phyloP scores from a whole-genome alignment of 164 flowering plant species.

The Akebia trifoliata region DNA sequence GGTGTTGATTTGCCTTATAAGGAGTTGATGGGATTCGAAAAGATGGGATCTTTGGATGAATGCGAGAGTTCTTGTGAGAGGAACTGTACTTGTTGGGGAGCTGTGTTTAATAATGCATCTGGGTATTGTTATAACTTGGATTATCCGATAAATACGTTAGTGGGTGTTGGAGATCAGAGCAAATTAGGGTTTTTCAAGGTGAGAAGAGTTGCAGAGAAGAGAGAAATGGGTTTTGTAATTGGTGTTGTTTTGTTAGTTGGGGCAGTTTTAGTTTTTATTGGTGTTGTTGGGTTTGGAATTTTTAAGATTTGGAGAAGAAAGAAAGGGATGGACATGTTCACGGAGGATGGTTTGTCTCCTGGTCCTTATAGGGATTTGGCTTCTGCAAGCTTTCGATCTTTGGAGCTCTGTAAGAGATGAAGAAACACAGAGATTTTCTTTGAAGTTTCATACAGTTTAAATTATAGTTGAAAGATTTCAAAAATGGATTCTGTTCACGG shows the following conservation, averaged over 20 bases:
- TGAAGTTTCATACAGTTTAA: too few relatives aligned
- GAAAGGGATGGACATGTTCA: slow-evolving; percentile 23
- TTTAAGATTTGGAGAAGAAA: slow-evolving; percentile 33
- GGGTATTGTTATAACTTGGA: slow-evolving; percentile 70
- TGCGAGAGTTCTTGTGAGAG: slow-evolving; percentile 60
- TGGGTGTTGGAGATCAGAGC: slow-evolving; percentile 47
- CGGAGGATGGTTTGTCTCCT: slow-evolving; percentile 42
- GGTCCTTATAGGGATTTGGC: slow-evolving; percentile 67
- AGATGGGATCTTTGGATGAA: slow-evolving; percentile 35
- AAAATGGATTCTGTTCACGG: too few relatives aligned
- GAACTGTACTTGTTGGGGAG: slow-evolving; percentile 88
- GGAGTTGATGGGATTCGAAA: slow-evolving; percentile 52
- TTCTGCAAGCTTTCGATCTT: slow-evolving; percentile 49
- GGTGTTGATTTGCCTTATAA: slow-evolving; percentile 81
- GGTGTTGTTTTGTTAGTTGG: slow-evolving; percentile 37
- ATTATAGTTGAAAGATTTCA: too few relatives aligned
- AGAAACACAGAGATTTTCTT: neutral
- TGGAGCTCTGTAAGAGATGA: slow-evolving; percentile 34
- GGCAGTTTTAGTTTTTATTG: slow-evolving; percentile 21
- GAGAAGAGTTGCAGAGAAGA: slow-evolving; percentile 20
- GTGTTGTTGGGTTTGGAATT: slow-evolving; percentile 27
- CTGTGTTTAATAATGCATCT: slow-evolving; percentile 64
- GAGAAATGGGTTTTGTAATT: slow-evolving; percentile 22
- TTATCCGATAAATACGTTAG: slow-evolving; percentile 62
- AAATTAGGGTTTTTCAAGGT: slow-evolving; percentile 71